These are phyloP conservation scores for Aspergillus awamori DNA, from an alignment of 2,329 filamentous ascomycete species.

Conservation along the genomic window DNA sequence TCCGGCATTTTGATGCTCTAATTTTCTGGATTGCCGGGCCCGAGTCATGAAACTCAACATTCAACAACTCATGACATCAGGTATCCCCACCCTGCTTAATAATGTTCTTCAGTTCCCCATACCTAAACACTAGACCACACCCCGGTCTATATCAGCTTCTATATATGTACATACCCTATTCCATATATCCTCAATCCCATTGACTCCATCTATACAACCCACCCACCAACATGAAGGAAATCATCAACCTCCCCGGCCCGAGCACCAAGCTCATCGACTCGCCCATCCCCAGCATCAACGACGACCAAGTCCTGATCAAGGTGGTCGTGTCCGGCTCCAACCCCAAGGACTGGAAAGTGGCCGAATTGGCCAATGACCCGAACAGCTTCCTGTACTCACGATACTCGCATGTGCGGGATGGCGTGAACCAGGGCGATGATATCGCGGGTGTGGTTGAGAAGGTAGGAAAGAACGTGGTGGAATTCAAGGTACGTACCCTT, in stretches of 20 bases:
- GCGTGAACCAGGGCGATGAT: constrained; percentile 54
- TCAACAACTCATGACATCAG: constrained; percentile 2
- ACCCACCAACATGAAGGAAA: constrained; percentile 16
- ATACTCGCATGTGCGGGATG: background rate
- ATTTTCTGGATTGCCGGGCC: background rate
- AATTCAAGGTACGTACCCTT: constrained; percentile 46
- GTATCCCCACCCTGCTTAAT: background rate
- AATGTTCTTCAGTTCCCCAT: background rate
- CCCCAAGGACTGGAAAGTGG: constrained; percentile 50
- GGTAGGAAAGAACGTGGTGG: constrained; percentile 56
- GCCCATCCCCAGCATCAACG: constrained; percentile 39
- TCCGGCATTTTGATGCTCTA: background rate
- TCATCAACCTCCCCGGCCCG: constrained; percentile 13
- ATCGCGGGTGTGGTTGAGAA: constrained; percentile 55
- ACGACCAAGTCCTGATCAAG: constrained; percentile 39
- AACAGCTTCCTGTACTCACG: background rate
- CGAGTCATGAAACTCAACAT: background rate
- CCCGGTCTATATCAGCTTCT: background rate
- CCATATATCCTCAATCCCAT: background rate
- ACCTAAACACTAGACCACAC: no score
- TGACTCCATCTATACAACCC: background rate
- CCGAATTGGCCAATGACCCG: constrained; percentile 8
- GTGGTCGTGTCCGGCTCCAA: constrained; percentile 44
- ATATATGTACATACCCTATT: background rate
- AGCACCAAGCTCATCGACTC: constrained; percentile 11